phyloP scores from a whole-genome alignment of 306 rosid genomes.

The Myrica gale region DNA sequence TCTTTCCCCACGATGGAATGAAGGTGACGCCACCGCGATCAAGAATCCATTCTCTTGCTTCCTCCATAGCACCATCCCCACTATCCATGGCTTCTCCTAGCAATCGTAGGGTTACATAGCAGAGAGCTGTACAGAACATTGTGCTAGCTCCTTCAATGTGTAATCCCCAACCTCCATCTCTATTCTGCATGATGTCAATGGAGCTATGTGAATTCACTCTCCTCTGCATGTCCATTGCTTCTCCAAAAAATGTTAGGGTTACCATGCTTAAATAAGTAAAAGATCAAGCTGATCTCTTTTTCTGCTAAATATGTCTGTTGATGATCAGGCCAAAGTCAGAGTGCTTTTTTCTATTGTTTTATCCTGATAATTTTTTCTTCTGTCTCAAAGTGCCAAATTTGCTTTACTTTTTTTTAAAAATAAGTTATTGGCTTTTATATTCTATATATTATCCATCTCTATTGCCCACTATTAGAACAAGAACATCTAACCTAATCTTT shows the following conservation, averaged over 20 bases:
- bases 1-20: conserved; percentile 78
- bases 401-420: no score
- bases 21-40: conserved; percentile 56
- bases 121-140: conserved; percentile 64
- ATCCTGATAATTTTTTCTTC: no score
- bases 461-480: no score
- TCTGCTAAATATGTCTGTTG: no score
- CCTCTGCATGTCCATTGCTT: no score
- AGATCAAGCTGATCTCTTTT: no score
- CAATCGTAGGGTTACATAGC: conserved; percentile 55
- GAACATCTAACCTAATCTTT: no score
- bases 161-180: conserved; percentile 90
- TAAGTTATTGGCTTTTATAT: no score
- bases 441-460: no score
- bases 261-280: not conserved
- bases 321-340: no score
- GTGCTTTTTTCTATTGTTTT: no score
- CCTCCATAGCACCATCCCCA: conserved; percentile 41
- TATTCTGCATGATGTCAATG: conserved; percentile 34
- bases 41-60: conserved; percentile 74
- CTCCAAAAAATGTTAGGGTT: not conserved
- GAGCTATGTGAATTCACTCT: not conserved
- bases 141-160: conserved; percentile 78
- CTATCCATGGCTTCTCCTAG: conserved; percentile 59
- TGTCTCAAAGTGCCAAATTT: no score